phyloP scores from a whole-genome alignment of 108 stramenopile species.

The Cyclotella cryptica region DNA sequence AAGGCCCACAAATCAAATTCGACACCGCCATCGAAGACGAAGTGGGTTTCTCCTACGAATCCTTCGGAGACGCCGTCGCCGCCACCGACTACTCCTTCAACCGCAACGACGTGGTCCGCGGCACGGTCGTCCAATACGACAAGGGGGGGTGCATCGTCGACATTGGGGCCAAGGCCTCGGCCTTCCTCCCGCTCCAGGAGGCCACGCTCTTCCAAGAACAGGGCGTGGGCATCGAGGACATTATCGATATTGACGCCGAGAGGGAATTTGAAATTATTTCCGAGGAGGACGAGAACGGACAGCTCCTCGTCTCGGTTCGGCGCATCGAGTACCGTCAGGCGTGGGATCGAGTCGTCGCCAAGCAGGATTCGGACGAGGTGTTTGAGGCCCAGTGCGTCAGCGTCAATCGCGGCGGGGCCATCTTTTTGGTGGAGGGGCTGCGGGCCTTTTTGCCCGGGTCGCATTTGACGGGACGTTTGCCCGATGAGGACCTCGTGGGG shows the following conservation, averaged over 20 bases:
- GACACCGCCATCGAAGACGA: conserved; percentile 40
- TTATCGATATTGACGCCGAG: conserved; percentile 82
- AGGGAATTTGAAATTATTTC: conserved; percentile 93
- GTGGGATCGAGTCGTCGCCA: conserved; percentile 84
- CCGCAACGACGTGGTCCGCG: conserved; percentile 86
- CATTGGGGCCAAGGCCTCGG: conserved; percentile 95
- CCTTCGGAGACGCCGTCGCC: conserved; percentile 77
- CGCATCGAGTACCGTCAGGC: conserved; percentile 92
- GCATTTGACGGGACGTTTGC: conserved; percentile 87
- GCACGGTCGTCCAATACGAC: conserved; percentile 78
- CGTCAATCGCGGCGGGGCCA: conserved; percentile 96
- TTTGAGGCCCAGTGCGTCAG: conserved; percentile 91
- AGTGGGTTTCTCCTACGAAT: conserved; percentile 79
- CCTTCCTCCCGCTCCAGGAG: conserved; percentile 90
- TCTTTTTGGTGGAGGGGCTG: conserved; percentile 92
- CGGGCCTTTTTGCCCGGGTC: conserved; percentile 96
- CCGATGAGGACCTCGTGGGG: conserved; percentile 92
- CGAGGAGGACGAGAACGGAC: conserved; percentile 94
- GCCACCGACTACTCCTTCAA: conserved; percentile 84
- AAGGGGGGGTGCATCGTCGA: conserved; percentile 81
- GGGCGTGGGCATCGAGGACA: conserved; percentile 64
- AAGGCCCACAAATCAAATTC: conserved; percentile 61
- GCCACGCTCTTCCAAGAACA: conserved; percentile 67
- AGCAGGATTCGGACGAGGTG: conserved; percentile 79
- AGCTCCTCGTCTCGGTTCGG: conserved; percentile 87